Evolutionary conservation across 768 basidiomycete genomes (phyloP).

Genomic region (Phanerochaete carnosa): DNA sequence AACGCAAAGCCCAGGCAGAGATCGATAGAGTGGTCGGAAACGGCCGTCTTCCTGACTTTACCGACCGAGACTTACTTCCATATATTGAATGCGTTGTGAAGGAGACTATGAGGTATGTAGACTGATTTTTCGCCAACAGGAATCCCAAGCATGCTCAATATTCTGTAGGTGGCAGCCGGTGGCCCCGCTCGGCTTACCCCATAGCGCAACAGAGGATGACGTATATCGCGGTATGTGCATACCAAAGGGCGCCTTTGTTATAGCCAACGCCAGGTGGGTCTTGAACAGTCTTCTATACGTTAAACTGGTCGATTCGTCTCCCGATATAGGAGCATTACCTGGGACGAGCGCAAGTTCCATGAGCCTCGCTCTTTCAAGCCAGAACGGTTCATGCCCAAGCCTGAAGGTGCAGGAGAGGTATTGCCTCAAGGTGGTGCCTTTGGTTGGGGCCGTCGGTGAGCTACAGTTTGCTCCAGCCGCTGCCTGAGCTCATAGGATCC

Average conservation of each 20-base stretch:
- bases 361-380: constrained; percentile 26
- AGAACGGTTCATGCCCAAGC: constrained; percentile 7
- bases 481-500: not conserved
- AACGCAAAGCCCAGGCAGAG: constrained; percentile 13
- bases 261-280: constrained; percentile 37
- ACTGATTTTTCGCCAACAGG: too few relatives aligned
- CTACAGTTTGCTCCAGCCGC: not conserved
- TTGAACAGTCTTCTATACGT: not conserved
- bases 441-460: constrained; percentile 13
- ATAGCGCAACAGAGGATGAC: constrained; percentile 36
- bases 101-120: constrained; percentile 12
- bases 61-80: constrained; percentile 8
- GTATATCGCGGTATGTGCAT: constrained; percentile 39
- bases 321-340: not conserved
- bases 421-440: not conserved
- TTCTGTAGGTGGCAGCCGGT: constrained; percentile 10
- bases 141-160: not conserved
- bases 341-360: constrained; percentile 30
- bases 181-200: constrained; percentile 34
- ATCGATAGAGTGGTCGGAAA: constrained; percentile 14
- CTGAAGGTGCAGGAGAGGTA: not conserved
- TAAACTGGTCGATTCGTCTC: too few relatives aligned
- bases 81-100: constrained; percentile 17
- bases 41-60: constrained; percentile 11
- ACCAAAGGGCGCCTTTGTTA: constrained; percentile 36